Evolutionary conservation across 352 stramenopile species (phyloP), one percentile per base, ranked within the genome.

Genomic region (Elongisporangium prolatum): DNA sequence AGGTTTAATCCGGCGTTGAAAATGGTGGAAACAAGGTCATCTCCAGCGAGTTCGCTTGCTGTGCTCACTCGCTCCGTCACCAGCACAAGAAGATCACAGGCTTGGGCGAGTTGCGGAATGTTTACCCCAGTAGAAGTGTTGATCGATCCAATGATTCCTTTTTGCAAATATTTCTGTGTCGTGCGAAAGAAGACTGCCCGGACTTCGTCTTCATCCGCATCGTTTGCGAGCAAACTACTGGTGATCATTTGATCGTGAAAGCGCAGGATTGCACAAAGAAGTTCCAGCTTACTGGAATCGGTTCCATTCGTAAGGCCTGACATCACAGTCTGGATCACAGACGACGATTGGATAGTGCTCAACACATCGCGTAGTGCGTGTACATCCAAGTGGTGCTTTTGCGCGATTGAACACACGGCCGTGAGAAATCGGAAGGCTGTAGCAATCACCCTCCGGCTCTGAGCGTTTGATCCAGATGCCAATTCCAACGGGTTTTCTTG

Each of bases 321-420:
- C n/a, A 73, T 56, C 10, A 73, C 9, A 4, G 52, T 11, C 1
- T 50, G 48, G 14, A 50, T 56, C 11, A 68, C 52, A 7, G 68
- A 38, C 3, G 20, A n/a, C 17, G 59, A 66, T 28, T 81, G 65
- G 21, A 83, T 51, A 21, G 60, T 17, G 40, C 71, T 50, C n/a
- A 77, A 61, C 6, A 84, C 67, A 28, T 76, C 57, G 3, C 59
- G 47, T 14, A 86, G 50, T 2, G 58, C 21, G 14, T 38, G 49
- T 13, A 56, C 64, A 14, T 91, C 63, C 18, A 91, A 54, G 18
- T 77, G 75, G 57, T 84, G 89, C 53, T 89, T 89, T n/a, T 13
- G 56, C 24, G 68, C 76, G 13, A 88, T 71, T 3, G 48, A 17
- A 8, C 57, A 64, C 10, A 64, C 67, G 10, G 66, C 60, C 4